Evolutionary conservation across 129 eudicot species (phyloP), one percentile per base, ranked within the genome.

Genomic region (Flaveria sonorensis): DNA sequence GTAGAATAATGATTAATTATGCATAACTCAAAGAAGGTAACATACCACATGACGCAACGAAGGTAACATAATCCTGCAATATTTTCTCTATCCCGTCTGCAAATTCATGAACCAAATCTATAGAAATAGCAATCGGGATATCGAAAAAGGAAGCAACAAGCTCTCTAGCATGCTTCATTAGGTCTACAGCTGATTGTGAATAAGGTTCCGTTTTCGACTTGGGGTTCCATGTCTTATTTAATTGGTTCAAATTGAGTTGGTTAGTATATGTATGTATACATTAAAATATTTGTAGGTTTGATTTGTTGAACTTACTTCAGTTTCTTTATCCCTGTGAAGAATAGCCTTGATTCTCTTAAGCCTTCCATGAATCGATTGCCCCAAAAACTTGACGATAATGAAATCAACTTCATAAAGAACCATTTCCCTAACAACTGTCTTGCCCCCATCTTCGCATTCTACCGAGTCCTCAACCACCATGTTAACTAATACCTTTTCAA

Each of bases 131-230:
- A 16, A 87, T 76, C 4, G 93, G 97, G 56, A 92, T 85, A 69
- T 89, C 92, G 61, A 94, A 89, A 86, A 94, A 94, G 75, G 83
- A 87, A 7, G 78, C 87, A 59, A 91, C 70, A 19, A 83, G 78
- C 59, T 87, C 93, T 84, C 83, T 94, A 28, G 85, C 82, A 72
- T 79, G 87, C 73, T 69, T 87, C 76, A 94, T 64, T 59, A 94
- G 87, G 47, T 94, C 99, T 4, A 77, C 90, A 1, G 90, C 93
- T 11, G 99, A 91, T 71, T 89, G 90, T 28, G 99, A 90, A 11
- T 91, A 91, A 1, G 99, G 99, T 83, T 94, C 97, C 1, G 77
- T 81, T 82, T 94, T 94, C 6, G 99, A 94, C 82, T 88, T 94
- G 6, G 99, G 99, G 73, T 94, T 91, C 99, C 99, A 94, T 45